phyloP scores from a whole-genome alignment of 345 rosid species.

The Salix udensis region DNA sequence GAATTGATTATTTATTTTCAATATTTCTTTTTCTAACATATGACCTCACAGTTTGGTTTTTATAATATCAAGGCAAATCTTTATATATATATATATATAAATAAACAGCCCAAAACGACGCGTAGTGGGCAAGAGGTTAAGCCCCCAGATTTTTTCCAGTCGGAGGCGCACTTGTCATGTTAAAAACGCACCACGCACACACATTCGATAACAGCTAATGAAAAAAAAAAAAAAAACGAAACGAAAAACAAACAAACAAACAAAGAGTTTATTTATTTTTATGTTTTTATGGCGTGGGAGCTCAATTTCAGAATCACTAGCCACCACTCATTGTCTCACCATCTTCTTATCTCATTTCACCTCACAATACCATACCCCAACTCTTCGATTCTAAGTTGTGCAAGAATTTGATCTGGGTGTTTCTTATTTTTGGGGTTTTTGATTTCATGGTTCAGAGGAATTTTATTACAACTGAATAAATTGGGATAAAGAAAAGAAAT shows the following conservation, averaged over 20 bases:
- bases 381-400: not conserved
- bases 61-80: not conserved
- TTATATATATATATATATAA: no score
- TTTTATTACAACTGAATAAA: not conserved
- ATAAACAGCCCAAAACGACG: not conserved
- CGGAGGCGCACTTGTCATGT: not conserved
- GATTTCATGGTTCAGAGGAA: not conserved
- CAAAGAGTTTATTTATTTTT: not conserved
- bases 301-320: slow-evolving; percentile 11
- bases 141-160: not conserved
- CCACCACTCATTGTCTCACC: slow-evolving; percentile 41
- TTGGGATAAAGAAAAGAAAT: slow-evolving; percentile 41
- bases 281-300: not conserved
- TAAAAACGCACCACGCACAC: not conserved
- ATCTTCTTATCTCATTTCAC: not conserved
- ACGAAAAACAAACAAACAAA: no score
- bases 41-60: no score
- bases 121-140: not conserved
- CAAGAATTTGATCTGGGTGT: not conserved
- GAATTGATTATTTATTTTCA: no score
- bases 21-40: no score
- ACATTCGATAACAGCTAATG: not conserved
- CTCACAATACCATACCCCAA: not conserved
- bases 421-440: not conserved
- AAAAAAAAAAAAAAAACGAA: not conserved